phyloP scores from a whole-genome alignment of 306 rosid species.

The Lupinus albus region DNA sequence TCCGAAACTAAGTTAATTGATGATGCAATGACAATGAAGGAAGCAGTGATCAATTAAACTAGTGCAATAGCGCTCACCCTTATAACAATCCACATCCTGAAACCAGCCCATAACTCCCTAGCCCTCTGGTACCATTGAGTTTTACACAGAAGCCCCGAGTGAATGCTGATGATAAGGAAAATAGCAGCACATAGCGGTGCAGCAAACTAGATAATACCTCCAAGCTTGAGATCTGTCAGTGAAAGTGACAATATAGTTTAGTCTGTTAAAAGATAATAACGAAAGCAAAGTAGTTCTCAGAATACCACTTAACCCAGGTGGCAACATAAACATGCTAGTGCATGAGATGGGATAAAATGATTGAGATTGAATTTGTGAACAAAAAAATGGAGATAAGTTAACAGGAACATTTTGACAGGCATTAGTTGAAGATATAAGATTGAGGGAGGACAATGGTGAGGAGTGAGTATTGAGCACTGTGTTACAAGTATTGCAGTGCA shows the following conservation, averaged over 20 bases:
- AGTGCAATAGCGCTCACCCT: conserved; percentile 46
- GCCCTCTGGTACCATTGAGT: conserved; percentile 74
- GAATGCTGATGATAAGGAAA: conserved; percentile 40
- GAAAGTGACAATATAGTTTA: conserved; percentile 11
- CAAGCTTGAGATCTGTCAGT: conserved; percentile 46
- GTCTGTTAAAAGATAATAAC: conserved; percentile 4
- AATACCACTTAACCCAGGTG: neutral
- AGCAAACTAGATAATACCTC: conserved; percentile 40
- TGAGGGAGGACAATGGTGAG: conserved; percentile 12
- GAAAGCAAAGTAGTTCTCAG: conserved; percentile 1
- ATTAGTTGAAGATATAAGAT: neutral
- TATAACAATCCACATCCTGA: conserved; percentile 52
- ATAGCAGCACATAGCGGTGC: conserved; percentile 42
- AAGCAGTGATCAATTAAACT: conserved; percentile 23
- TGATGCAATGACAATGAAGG: neutral
- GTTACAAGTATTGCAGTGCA: neutral
- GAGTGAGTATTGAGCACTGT: neutral
- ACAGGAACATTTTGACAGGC: neutral
- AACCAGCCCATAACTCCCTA: conserved; percentile 77
- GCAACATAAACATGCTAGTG: conserved; percentile 14
- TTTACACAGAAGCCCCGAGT: conserved; percentile 45
- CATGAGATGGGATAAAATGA: neutral
- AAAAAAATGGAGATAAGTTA: neutral
- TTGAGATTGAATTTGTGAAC: neutral
- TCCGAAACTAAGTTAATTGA: conserved; percentile 6